Evolutionary conservation across 2,329 filamentous ascomycete genomes (phyloP).

Genomic region (Pseudogymnoascus sp.): DNA sequence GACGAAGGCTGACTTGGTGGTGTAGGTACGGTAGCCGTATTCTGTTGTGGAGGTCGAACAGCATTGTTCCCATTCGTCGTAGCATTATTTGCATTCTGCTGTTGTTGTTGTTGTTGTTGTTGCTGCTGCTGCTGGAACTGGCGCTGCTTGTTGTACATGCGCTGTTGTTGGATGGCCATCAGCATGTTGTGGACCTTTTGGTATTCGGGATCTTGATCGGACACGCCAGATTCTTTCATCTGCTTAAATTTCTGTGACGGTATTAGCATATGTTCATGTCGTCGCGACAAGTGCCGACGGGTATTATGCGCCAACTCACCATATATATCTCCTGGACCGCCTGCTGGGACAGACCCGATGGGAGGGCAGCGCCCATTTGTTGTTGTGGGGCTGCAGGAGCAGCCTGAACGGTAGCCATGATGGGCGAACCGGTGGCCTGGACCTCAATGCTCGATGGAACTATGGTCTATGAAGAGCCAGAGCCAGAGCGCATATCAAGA

Average conservation of each 20-base stretch:
- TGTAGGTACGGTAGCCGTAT: conserved; percentile 24
- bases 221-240: conserved; percentile 79
- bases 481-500: conserved; percentile 28
- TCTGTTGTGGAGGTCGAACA: conserved; percentile 29
- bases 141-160: conserved; percentile 28
- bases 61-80: conserved; percentile 50
- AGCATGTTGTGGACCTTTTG: conserved; percentile 74
- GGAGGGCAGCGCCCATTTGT: conserved; percentile 53
- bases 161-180: conserved; percentile 58
- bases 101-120: conserved; percentile 47
- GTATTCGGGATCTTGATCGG: conserved; percentile 76
- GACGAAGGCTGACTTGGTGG: conserved; percentile 17
- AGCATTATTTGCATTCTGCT: conserved; percentile 45
- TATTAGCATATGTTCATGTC: conserved; percentile 24
- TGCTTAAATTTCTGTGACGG: conserved; percentile 66
- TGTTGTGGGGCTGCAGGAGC: conserved; percentile 52
- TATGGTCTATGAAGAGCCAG: conserved; percentile 18
- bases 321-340: conserved; percentile 66
- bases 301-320: conserved; percentile 39
- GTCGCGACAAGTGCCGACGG: conserved; percentile 13
- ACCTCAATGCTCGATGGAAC: conserved; percentile 14
- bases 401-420: conserved; percentile 74
- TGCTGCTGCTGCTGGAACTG: conserved; percentile 50
- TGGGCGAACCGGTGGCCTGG: conserved; percentile 26
- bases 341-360: conserved; percentile 60